A percentile compares a stretch with the other conserved stretches of the same genome.
phyloP scores from a whole-genome alignment of 2,329 filamentous ascomycete species.

The Diplodia corticola region DNA sequence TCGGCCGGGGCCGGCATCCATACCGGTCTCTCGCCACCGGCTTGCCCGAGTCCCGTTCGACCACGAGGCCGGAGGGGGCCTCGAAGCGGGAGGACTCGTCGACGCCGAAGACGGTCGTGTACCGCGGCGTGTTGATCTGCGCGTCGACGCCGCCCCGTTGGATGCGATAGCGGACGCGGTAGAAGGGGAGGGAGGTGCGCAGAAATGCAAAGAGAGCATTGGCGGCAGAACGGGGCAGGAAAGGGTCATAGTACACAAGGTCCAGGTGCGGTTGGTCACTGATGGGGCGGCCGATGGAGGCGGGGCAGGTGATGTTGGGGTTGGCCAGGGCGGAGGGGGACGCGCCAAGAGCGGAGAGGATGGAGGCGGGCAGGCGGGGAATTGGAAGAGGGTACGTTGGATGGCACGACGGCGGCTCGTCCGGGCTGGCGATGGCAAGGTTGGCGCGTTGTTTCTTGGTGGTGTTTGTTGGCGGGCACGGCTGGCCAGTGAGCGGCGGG shows the following conservation, averaged over 20 bases:
- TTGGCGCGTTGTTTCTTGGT: conserved; percentile 25
- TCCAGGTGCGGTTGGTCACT: conserved; percentile 70
- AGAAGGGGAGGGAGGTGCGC: conserved; percentile 70
- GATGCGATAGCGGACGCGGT: conserved; percentile 72
- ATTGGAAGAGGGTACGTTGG: conserved; percentile 56
- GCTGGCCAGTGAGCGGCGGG: background rate
- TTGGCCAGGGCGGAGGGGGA: conserved; percentile 12
- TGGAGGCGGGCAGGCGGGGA: conserved; percentile 47
- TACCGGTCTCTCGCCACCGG: conserved; percentile 51
- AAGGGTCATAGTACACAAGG: conserved; percentile 74
- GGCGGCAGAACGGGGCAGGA: conserved; percentile 59
- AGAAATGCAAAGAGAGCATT: conserved; percentile 69
- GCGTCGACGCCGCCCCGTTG: conserved; percentile 65
- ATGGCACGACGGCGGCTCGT: conserved; percentile 43
- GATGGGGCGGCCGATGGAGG: conserved; percentile 56
- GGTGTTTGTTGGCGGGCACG: background rate
- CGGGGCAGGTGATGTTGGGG: conserved; percentile 44
- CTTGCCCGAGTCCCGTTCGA: conserved; percentile 47
- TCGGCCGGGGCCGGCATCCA: conserved; percentile 64
- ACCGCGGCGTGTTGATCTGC: conserved; percentile 63
- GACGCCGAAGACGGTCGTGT: conserved; percentile 61
- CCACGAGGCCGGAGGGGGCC: conserved; percentile 26
- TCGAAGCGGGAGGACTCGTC: conserved; percentile 65
- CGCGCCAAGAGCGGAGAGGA: conserved; percentile 44
- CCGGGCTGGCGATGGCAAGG: background rate